Conservation (phyloP, 2,329 filamentous ascomycete species). For the Anthostomella pinea region DNA sequence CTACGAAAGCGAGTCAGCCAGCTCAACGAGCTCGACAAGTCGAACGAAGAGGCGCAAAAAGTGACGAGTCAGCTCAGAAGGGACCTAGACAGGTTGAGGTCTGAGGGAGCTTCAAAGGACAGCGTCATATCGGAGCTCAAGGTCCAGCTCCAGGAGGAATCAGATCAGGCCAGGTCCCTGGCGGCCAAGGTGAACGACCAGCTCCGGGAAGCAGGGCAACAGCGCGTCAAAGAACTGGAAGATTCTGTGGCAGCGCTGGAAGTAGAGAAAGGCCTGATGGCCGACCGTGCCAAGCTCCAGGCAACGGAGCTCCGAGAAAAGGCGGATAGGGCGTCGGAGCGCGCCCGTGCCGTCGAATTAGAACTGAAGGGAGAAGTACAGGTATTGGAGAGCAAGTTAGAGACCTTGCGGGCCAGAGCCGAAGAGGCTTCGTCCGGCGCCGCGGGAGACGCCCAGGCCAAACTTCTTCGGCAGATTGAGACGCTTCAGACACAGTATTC, state of each 20-base stretch:
- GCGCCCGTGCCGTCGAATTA: slow-evolving; percentile 63
- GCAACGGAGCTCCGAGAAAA: slow-evolving; percentile 71
- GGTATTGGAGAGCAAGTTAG: slow-evolving; percentile 83
- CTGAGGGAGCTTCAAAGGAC: slow-evolving; percentile 62
- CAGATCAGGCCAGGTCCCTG: slow-evolving; percentile 63
- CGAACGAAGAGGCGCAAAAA: slow-evolving; percentile 39
- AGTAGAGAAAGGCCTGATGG: slow-evolving; percentile 73
- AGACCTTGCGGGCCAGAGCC: slow-evolving; percentile 77
- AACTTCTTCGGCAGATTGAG: slow-evolving; percentile 89
- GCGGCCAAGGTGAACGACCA: slow-evolving; percentile 66
- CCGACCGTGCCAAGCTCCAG: slow-evolving; percentile 65
- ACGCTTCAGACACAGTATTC: slow-evolving; percentile 94
- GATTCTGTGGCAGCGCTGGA: slow-evolving; percentile 62
- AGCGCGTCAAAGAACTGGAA: slow-evolving; percentile 50
- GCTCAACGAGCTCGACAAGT: slow-evolving; percentile 54
- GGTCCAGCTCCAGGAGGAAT: slow-evolving; percentile 64
- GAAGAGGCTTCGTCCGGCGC: slow-evolving; percentile 87
- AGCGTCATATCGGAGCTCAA: slow-evolving; percentile 66
- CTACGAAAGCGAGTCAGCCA: slow-evolving; percentile 48
- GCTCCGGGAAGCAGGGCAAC: slow-evolving; percentile 63
- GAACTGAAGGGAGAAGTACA: slow-evolving; percentile 78
- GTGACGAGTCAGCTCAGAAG: slow-evolving; percentile 28
- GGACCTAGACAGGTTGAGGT: slow-evolving; percentile 55
- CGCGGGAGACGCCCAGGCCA: slow-evolving; percentile 80
- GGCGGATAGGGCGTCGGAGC: slow-evolving; percentile 69